Percentiles rank a stretch among this genome's conserved stretches.
These are phyloP conservation scores for Serendipita vermifera DNA, from an alignment of 768 basidiomycete species.

Conservation along the genomic window DNA sequence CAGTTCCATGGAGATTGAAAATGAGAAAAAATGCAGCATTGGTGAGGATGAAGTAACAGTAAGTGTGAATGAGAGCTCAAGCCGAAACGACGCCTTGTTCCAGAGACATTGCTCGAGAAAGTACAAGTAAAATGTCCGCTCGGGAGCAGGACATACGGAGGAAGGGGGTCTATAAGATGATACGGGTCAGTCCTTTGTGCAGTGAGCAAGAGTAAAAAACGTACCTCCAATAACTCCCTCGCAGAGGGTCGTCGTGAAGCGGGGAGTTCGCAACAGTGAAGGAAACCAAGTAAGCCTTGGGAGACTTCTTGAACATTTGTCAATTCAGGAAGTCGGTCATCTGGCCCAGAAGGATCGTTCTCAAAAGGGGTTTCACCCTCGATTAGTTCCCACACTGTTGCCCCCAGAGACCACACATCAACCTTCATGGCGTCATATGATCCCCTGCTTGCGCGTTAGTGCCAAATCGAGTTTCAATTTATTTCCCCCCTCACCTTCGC, in stretches of 20 bases:
- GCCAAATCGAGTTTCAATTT: too few relatives aligned
- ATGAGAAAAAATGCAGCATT: too few relatives aligned
- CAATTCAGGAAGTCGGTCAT: neutral
- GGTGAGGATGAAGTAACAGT: too few relatives aligned
- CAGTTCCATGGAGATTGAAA: too few relatives aligned
- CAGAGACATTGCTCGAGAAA: too few relatives aligned
- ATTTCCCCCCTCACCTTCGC: conserved; percentile 45
- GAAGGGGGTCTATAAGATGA: too few relatives aligned
- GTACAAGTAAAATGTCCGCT: too few relatives aligned
- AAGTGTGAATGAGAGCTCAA: too few relatives aligned
- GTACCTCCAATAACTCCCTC: neutral
- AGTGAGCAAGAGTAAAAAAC: too few relatives aligned
- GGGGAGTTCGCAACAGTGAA: neutral
- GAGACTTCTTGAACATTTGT: conserved; percentile 1
- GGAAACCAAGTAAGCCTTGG: conserved; percentile 3
- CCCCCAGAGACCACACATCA: conserved; percentile 71
- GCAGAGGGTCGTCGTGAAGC: neutral
- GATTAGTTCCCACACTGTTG: conserved; percentile 73
- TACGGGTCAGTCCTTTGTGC: too few relatives aligned
- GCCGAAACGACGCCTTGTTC: too few relatives aligned
- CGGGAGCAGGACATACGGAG: too few relatives aligned
- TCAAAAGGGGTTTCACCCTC: conserved; percentile 61
- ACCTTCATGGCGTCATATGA: conserved; percentile 62
- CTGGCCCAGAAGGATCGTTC: neutral
- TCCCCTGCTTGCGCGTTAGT: conserved; percentile 35